Percentiles rank a stretch among this genome's conserved stretches.
Conservation (phyloP, 768 basidiomycete species). For the Cystobasidium onofrii region DNA sequence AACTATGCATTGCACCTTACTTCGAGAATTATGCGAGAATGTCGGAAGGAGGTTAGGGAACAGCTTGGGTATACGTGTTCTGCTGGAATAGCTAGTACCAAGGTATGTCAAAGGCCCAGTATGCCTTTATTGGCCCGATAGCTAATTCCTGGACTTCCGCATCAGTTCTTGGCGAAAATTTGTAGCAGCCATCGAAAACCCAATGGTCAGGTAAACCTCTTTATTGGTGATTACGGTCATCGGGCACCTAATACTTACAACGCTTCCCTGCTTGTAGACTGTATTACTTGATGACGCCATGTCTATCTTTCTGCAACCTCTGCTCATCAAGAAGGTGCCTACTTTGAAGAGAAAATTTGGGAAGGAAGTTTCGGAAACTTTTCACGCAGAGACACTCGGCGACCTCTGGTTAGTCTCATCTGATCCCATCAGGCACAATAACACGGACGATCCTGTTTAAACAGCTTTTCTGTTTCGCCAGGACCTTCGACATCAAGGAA, state of each 20-base stretch:
- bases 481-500: conserved; percentile 46
- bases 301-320: conserved; percentile 67
- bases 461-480: conserved; percentile 19
- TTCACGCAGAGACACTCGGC: conserved; percentile 75
- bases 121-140: too few relatives aligned
- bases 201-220: conserved; percentile 59
- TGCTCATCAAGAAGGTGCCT: conserved; percentile 85
- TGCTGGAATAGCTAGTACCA: conserved; percentile 38
- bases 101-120: conserved; percentile 52
- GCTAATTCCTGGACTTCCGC: too few relatives aligned
- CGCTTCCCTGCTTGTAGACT: conserved; percentile 49
- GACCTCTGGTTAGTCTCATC: conserved; percentile 66
- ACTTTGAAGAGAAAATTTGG: conserved; percentile 92
- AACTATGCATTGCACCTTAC: conserved; percentile 82
- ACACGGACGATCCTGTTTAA: not conserved
- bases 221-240: conserved; percentile 44
- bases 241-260: not conserved
- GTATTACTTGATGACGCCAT: conserved; percentile 74
- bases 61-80: conserved; percentile 69
- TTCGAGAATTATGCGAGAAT: conserved; percentile 68
- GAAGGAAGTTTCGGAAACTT: conserved; percentile 71
- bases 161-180: conserved; percentile 79
- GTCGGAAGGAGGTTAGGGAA: conserved; percentile 59
- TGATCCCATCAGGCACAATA: conserved; percentile 41
- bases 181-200: conserved; percentile 86